These are phyloP conservation scores for Lactarius hengduanensis DNA, from an alignment of 768 basidiomycete species.

Conservation along the genomic window DNA sequence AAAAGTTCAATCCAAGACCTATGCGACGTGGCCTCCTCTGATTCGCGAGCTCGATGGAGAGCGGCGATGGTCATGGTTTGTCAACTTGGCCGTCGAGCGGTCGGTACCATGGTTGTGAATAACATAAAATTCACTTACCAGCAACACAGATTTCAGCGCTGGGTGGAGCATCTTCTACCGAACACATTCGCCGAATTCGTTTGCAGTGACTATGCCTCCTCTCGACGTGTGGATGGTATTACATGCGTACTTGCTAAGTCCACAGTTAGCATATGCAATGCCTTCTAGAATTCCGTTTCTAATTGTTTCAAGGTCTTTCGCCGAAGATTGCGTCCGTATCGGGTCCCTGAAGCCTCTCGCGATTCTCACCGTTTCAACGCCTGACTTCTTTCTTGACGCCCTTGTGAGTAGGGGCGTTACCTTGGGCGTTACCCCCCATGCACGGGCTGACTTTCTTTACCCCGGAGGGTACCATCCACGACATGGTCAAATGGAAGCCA, in stretches of 20 bases:
- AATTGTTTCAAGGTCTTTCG: constrained; percentile 29
- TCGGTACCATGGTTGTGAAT: constrained; percentile 7
- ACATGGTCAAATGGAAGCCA: constrained; percentile 28
- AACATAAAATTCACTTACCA: not conserved
- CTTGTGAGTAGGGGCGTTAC: constrained; percentile 19
- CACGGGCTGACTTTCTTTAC: not conserved
- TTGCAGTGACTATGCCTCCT: constrained; percentile 35
- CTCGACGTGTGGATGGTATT: constrained; percentile 45
- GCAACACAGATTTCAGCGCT: constrained; percentile 38
- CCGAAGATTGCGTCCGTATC: constrained; percentile 31
- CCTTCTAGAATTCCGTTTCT: not conserved
- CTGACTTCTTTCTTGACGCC: constrained; percentile 8
- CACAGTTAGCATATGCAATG: constrained; percentile 33
- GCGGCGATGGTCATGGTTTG: constrained; percentile 42
- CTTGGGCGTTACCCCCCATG: not conserved
- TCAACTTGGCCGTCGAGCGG: constrained; percentile 42
- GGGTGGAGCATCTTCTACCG: constrained; percentile 31
- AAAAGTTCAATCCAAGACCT: constrained; percentile 9
- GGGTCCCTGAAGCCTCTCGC: constrained; percentile 6
- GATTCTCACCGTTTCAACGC: not conserved
- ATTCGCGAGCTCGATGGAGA: constrained; percentile 30
- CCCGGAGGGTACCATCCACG: constrained; percentile 28
- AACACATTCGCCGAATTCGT: constrained; percentile 32
- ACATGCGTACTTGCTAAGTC: constrained; percentile 44
- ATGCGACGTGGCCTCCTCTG: constrained; percentile 8